These are phyloP conservation scores for Stylonectria norvegica DNA, from an alignment of 2,329 filamentous ascomycete genomes.

Conservation along the genomic window DNA sequence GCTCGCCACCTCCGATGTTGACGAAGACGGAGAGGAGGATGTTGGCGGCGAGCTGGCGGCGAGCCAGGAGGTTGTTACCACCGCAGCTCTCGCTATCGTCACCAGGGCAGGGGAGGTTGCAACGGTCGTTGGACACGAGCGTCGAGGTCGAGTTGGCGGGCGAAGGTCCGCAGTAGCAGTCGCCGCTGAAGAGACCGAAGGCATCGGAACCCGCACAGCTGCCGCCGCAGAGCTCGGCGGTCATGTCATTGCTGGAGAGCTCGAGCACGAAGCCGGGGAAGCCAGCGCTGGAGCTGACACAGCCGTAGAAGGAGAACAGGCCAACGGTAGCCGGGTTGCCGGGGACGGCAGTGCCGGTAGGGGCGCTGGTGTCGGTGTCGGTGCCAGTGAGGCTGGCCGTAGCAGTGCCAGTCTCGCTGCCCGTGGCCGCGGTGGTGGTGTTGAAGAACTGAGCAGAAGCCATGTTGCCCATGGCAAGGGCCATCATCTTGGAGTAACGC, in stretches of 20 bases:
- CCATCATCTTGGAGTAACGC: conserved; percentile 30
- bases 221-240: conserved; percentile 22
- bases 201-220: conserved; percentile 23
- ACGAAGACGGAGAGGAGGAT: conserved; percentile 21
- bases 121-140: conserved; percentile 15
- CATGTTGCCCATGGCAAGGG: conserved; percentile 31
- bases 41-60: conserved; percentile 16
- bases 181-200: conserved; percentile 25
- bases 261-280: conserved; percentile 26
- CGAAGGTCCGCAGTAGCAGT: conserved; percentile 30
- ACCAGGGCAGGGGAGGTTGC: conserved; percentile 30
- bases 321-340: conserved; percentile 11
- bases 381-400: neutral
- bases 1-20: conserved; percentile 8
- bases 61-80: conserved; percentile 14
- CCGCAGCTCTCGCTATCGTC: conserved; percentile 23
- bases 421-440: conserved; percentile 3
- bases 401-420: conserved; percentile 1
- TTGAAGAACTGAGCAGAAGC: conserved; percentile 24
- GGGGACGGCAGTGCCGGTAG: conserved; percentile 5
- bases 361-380: conserved; percentile 1
- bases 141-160: conserved; percentile 11
- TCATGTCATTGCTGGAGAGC: conserved; percentile 5
- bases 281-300: conserved; percentile 24
- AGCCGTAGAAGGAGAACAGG: conserved; percentile 27